Evolutionary conservation across 2,329 filamentous ascomycete species (phyloP).

Genomic region (Trichoderma brevicompactum): DNA sequence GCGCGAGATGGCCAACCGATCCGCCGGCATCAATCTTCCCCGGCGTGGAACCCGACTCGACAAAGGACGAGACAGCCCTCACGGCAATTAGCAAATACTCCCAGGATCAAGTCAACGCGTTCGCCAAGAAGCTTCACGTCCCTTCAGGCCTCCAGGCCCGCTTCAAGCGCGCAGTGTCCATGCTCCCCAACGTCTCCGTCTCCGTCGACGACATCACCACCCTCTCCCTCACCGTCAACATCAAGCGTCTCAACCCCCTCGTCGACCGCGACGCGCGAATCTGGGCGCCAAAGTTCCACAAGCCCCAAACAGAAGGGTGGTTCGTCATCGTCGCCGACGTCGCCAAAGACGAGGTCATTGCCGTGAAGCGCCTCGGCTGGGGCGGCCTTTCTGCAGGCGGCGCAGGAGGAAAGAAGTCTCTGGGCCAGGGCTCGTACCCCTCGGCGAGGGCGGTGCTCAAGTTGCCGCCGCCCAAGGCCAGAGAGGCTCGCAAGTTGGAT

Average conservation of each 20-base stretch:
- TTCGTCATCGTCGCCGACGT: conserved; percentile 78
- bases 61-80: conserved; percentile 50
- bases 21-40: conserved; percentile 79
- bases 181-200: conserved; percentile 72
- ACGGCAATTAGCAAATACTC: conserved; percentile 47
- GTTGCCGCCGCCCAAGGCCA: conserved; percentile 55
- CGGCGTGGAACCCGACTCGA: conserved; percentile 58
- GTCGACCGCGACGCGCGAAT: conserved; percentile 71
- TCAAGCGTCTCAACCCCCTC: conserved; percentile 70
- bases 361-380: conserved; percentile 87
- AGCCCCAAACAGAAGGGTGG: conserved; percentile 92
- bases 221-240: conserved; percentile 62
- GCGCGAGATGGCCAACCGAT: conserved; percentile 86
- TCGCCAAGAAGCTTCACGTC: conserved; percentile 58
- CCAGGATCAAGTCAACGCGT: conserved; percentile 45
- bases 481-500: conserved; percentile 66
- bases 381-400: conserved; percentile 22
- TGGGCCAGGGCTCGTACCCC: conserved; percentile 50
- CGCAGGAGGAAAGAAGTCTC: conserved; percentile 35
- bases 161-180: conserved; percentile 63
- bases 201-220: conserved; percentile 64
- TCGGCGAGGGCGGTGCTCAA: conserved; percentile 62
- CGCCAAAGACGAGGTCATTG: conserved; percentile 75
- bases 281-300: conserved; percentile 88
- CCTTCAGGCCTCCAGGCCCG: conserved; percentile 48